Evolutionary conservation across 2,329 filamentous ascomycete species (phyloP).

Genomic region (Phaeoacremonium minimum): DNA sequence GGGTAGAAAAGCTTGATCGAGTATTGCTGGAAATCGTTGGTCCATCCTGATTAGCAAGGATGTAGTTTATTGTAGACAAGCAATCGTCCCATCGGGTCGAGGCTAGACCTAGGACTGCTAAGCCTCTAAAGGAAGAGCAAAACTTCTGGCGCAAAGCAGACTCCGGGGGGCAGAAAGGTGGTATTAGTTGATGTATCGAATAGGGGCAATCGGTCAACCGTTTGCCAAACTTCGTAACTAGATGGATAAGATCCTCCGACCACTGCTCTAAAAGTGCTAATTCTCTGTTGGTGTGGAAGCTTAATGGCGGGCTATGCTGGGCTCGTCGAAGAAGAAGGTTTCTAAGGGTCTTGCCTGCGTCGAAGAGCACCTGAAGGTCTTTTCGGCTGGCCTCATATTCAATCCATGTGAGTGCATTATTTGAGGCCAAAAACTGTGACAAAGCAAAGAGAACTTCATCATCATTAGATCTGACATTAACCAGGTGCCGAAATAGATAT

Average conservation of each 20-base stretch:
- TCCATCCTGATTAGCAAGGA: no score
- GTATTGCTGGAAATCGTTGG: no score
- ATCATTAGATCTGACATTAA: conserved; percentile 5
- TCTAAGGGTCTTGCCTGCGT: conserved; percentile 15
- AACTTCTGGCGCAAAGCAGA: conserved; percentile 16
- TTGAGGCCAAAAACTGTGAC: conserved; percentile 12
- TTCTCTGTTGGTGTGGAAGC: conserved; percentile 4
- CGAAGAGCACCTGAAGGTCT: conserved; percentile 13
- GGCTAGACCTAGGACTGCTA: conserved; percentile 11
- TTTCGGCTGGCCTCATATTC: conserved; percentile 10
- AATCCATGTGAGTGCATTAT: conserved; percentile 15
- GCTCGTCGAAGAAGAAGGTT: conserved; percentile 6
- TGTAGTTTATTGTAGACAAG: conserved; percentile 14
- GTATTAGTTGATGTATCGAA: conserved; percentile 17
- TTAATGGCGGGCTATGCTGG: conserved; percentile 6
- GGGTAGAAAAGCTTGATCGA: no score
- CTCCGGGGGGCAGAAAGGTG: conserved; percentile 17
- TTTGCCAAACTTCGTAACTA: conserved; percentile 15
- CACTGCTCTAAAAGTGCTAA: conserved; percentile 12
- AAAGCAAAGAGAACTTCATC: conserved; percentile 11
- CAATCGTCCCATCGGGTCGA: conserved; percentile 15
- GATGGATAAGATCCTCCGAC: conserved; percentile 14
- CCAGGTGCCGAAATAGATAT: conserved; percentile 17
- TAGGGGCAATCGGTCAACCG: conserved; percentile 8
- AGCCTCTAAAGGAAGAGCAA: conserved; percentile 7